Percentiles rank a stretch among this genome's conserved stretches.
phyloP scores from a whole-genome alignment of 1,139 yeast species.

The Pichia sp. region DNA sequence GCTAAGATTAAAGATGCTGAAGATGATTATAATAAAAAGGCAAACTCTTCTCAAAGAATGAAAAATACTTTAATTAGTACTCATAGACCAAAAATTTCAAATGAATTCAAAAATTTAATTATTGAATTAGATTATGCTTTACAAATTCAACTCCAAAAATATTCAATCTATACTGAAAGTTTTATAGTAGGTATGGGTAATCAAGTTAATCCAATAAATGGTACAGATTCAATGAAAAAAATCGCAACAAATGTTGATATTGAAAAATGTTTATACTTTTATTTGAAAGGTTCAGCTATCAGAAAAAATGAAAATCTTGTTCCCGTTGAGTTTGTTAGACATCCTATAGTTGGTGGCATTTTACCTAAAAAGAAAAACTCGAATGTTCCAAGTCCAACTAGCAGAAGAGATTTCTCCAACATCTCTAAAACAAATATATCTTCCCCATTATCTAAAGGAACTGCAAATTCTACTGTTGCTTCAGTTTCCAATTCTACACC shows the following conservation, averaged over 20 bases:
- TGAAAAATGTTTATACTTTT: constrained; percentile 73
- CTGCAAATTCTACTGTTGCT: background rate
- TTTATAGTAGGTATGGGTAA: constrained; percentile 80
- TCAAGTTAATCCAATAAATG: constrained; percentile 62
- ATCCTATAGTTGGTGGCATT: constrained; percentile 51
- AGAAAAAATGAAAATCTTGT: constrained; percentile 29
- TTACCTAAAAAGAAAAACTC: constrained; percentile 5
- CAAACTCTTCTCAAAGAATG: constrained; percentile 60
- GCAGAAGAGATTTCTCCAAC: constrained; percentile 8
- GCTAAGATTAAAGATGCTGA: constrained; percentile 80
- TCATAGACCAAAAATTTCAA: constrained; percentile 72
- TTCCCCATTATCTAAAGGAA: background rate
- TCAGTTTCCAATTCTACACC: background rate
- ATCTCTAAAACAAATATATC: constrained; percentile 2
- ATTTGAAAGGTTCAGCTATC: constrained; percentile 33
- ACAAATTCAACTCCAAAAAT: constrained; percentile 80
- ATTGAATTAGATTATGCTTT: constrained; percentile 85
- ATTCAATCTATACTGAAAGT: constrained; percentile 81
- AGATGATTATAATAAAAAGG: constrained; percentile 74
- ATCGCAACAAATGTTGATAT: constrained; percentile 73
- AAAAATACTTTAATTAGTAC: constrained; percentile 66
- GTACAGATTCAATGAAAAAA: constrained; percentile 61
- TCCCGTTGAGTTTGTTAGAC: constrained; percentile 73
- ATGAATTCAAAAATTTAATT: constrained; percentile 67
- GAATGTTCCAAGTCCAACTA: constrained; percentile 2